Conservation (phyloP, 352 stramenopile genomes). For the Globisporangium takayamanum region DNA sequence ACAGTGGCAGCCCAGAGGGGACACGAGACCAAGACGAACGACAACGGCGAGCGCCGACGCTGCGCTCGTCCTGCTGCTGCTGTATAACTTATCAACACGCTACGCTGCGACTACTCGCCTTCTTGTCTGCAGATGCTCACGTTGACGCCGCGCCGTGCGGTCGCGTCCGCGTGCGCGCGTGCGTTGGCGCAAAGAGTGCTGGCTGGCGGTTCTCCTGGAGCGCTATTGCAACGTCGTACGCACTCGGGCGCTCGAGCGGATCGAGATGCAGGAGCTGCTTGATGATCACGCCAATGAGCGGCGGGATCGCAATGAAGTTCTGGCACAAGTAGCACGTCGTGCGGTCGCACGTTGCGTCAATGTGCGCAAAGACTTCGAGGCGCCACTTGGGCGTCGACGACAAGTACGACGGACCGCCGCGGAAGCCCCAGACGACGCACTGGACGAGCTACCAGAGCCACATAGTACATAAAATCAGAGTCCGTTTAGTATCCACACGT, state of each 20-base stretch:
- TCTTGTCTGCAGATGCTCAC: background rate
- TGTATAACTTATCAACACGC: slow-evolving; percentile 8
- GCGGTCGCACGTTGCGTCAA: slow-evolving; percentile 51
- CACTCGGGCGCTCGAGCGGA: slow-evolving; percentile 51
- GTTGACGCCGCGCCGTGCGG: background rate
- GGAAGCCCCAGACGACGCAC: slow-evolving; percentile 76
- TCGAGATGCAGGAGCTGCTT: slow-evolving; percentile 74
- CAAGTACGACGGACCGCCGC: slow-evolving; percentile 59
- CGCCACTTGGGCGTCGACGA: slow-evolving; percentile 55
- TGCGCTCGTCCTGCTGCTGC: background rate
- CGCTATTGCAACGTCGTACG: slow-evolving; percentile 66
- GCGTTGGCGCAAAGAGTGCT: slow-evolving; percentile 36
- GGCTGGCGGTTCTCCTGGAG: slow-evolving; percentile 59
- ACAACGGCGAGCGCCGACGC: background rate
- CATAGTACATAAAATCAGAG: slow-evolving; percentile 3
- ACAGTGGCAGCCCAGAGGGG: too few relatives aligned
- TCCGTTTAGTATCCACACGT: background rate
- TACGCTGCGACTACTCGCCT: too few relatives aligned
- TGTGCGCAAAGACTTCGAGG: slow-evolving; percentile 68
- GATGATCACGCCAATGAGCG: slow-evolving; percentile 66
- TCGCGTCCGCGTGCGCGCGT: slow-evolving; percentile 2
- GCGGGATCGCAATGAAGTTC: slow-evolving; percentile 78
- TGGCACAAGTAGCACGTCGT: slow-evolving; percentile 59
- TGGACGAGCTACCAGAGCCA: slow-evolving; percentile 47
- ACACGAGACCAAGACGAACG: background rate